Conservation (phyloP, 2,329 filamentous ascomycete genomes). For the Sporothrix schenckii region DNA sequence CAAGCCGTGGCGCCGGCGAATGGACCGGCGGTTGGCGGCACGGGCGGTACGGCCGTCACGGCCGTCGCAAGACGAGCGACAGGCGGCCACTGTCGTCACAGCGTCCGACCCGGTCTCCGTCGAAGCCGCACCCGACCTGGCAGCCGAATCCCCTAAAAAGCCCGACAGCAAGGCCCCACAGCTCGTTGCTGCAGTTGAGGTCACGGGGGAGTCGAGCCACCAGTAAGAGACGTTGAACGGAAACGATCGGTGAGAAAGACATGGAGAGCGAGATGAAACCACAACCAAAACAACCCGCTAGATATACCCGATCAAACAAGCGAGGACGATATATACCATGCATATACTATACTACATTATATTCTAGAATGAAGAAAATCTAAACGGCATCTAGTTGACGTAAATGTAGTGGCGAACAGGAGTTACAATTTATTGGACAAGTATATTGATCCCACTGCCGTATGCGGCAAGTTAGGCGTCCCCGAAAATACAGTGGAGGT, state of each 20-base stretch:
- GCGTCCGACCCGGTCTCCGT: no score
- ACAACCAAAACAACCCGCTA: no score
- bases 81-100: background rate
- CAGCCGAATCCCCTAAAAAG: background rate
- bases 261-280: no score
- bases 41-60: background rate
- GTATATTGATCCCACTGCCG: no score
- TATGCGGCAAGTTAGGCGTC: no score
- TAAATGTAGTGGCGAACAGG: no score
- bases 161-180: background rate
- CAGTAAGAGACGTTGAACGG: background rate
- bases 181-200: background rate
- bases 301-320: background rate
- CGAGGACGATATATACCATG: background rate
- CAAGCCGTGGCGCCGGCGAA: slow-evolving; percentile 69
- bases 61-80: background rate
- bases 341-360: background rate
- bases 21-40: slow-evolving; percentile 41
- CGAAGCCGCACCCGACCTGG: background rate
- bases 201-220: background rate
- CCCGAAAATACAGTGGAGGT: no score
- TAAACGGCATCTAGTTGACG: background rate
- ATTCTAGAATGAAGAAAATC: background rate
- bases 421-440: no score
- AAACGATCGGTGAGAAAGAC: no score